Evolutionary conservation across 495 filamentous ascomycete species (phyloP).

Genomic region (Rusavskia elegans): DNA sequence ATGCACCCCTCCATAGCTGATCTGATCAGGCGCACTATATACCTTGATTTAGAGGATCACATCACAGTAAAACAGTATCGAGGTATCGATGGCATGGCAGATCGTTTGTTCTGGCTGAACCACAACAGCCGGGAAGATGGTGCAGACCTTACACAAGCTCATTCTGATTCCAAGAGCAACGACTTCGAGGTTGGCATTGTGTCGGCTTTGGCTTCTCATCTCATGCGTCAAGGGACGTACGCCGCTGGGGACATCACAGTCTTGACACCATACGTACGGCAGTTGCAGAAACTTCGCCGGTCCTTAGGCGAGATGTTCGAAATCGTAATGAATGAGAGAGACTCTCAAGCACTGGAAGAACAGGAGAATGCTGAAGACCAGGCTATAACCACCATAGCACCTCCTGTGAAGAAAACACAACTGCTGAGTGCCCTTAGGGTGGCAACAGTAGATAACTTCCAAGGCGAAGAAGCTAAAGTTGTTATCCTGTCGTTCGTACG

Average conservation of each 20-base stretch:
- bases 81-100: conserved; percentile 45
- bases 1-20: conserved; percentile 60
- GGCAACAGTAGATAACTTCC: conserved; percentile 74
- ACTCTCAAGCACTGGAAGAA: conserved; percentile 21
- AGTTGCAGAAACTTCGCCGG: conserved; percentile 44
- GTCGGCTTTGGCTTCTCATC: conserved; percentile 48
- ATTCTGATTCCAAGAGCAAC: conserved; percentile 42
- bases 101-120: conserved; percentile 59
- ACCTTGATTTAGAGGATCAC: conserved; percentile 47
- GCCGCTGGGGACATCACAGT: conserved; percentile 56
- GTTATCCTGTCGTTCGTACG: conserved; percentile 66
- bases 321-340: conserved; percentile 51
- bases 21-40: conserved; percentile 43
- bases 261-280: conserved; percentile 60
- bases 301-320: conserved; percentile 35
- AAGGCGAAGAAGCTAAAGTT: conserved; percentile 66
- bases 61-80: conserved; percentile 36
- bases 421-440: conserved; percentile 46
- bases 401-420: conserved; percentile 29
- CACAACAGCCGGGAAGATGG: conserved; percentile 42
- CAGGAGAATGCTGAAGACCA: no score
- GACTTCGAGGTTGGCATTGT: conserved; percentile 52
- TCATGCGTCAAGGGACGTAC: conserved; percentile 57
- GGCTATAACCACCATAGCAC: no score
- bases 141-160: conserved; percentile 13